These are phyloP conservation scores for Phytophthora macrochlamydospora DNA, from an alignment of 352 stramenopile species.

Conservation along the genomic window DNA sequence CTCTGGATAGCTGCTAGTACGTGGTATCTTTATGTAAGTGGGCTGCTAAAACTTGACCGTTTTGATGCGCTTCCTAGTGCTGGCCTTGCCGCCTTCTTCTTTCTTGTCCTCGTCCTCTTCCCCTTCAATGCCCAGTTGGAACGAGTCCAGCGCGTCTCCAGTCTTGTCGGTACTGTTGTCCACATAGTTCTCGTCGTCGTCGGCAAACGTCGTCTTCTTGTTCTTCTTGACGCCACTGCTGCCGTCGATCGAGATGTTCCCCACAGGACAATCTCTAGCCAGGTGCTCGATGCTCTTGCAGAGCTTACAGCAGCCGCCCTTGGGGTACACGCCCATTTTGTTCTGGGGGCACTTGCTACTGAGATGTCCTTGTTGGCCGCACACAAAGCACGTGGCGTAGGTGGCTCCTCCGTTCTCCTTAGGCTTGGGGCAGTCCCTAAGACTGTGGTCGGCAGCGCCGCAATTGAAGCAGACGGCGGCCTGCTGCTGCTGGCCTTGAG, in stretches of 20 bases:
- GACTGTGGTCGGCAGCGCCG: conserved; percentile 64
- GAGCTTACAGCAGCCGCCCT: conserved; percentile 89
- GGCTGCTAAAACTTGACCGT: conserved; percentile 53
- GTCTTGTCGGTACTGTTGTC: conserved; percentile 37
- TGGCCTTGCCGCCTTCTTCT: conserved; percentile 8
- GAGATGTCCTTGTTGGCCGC: conserved; percentile 84
- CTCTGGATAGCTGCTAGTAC: neutral
- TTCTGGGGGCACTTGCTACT: conserved; percentile 88
- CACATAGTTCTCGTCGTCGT: conserved; percentile 56
- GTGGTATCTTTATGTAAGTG: conserved; percentile 2
- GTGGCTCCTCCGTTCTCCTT: conserved; percentile 65
- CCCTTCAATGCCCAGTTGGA: conserved; percentile 43
- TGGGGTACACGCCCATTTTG: conserved; percentile 88
- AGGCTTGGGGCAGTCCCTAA: conserved; percentile 75
- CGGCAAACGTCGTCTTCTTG: conserved; percentile 79
- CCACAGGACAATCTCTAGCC: conserved; percentile 80
- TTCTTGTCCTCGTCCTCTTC: conserved; percentile 36
- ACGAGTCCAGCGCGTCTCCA: conserved; percentile 62
- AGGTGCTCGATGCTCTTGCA: conserved; percentile 86
- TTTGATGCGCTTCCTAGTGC: conserved; percentile 32
- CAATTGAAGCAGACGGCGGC: conserved; percentile 88
- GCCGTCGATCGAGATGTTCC: conserved; percentile 70
- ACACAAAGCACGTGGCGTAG: conserved; percentile 90
- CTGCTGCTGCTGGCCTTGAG: conserved; percentile 27
- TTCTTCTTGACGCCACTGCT: conserved; percentile 62